Evolutionary conservation across 2,329 filamentous ascomycete genomes (phyloP), one percentile per base, ranked within the genome.

Genomic region (Parascedosporium putredinis): DNA sequence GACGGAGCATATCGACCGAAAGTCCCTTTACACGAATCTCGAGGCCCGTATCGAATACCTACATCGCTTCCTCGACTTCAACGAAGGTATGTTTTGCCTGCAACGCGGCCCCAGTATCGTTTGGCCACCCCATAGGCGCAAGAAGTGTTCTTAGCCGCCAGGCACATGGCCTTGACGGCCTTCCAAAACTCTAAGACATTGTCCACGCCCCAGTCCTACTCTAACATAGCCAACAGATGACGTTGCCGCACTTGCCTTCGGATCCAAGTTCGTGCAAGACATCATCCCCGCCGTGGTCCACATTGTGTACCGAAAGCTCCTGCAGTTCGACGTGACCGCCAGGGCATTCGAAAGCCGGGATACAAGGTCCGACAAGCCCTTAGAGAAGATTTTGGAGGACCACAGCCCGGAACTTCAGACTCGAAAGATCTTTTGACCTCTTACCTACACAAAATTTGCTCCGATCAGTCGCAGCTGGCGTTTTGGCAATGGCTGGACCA

Each of bases 401-500:
- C 74, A 84, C 54, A 84, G 81, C 55, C 84, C 84, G 1, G 83
- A 88, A 62, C 88, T 91, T 56, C 64, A 83, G 57, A 78, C 88
- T 59, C 76, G 86, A 54, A 90, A 90, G 70, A 83, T 85, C 73
- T 89, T 90, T 64, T 83, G 48, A 71, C 84, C n/a, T 86, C 84
- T 46, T 91, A 90, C 57, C 70, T 91, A 27, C 79, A 75, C 52
- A 85, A 83, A 63, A 68, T 91, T 31, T 88, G 86, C 63, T 83
- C 81, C 5, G 86, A 90, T 59, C 84, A 84, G 0, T 82, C 78
- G 44, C 79, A 78, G 54, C 81, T 86, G 73, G 81, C 87, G 54
- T 88, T 88, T 63, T 91, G 86, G 86, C 79, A 85, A 59, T 91
- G 91, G 61, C 70, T 91, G 43, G 84, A 90, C 67, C 90, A 90